Evolutionary conservation across 495 filamentous ascomycete genomes (phyloP).

Genomic region (Podospora conica): DNA sequence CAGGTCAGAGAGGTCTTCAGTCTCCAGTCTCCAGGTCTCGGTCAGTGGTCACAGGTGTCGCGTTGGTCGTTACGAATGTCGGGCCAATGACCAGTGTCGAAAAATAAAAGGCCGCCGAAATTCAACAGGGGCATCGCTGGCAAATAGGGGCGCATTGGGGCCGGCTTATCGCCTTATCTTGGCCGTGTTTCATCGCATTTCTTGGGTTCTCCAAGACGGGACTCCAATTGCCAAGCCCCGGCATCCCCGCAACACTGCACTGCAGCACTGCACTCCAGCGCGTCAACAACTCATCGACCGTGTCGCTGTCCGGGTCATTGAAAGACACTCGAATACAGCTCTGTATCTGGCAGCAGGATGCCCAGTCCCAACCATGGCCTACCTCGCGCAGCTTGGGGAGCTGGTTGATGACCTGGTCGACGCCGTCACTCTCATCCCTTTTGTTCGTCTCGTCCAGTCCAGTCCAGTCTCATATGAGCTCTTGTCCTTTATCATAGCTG

Average conservation of each 20-base stretch:
- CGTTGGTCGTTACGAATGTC: neutral
- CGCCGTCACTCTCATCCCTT: constrained; percentile 30
- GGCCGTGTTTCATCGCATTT: neutral
- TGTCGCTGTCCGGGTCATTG: too few relatives aligned
- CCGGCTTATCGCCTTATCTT: neutral
- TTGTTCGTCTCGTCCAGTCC: constrained; percentile 7
- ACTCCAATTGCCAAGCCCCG: neutral
- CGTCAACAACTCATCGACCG: neutral
- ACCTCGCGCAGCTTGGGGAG: constrained; percentile 39
- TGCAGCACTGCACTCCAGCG: neutral
- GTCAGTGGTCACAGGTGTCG: too few relatives aligned
- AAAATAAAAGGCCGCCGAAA: neutral
- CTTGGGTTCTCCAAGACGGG: neutral
- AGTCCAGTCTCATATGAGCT: neutral
- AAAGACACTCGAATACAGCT: too few relatives aligned
- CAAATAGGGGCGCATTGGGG: neutral
- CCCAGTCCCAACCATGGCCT: constrained; percentile 38
- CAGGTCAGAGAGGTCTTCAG: neutral
- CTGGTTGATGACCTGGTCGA: constrained; percentile 52
- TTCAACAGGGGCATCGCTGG: neutral
- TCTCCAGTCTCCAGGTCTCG: too few relatives aligned
- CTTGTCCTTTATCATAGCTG: too few relatives aligned
- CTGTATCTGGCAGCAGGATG: constrained; percentile 10
- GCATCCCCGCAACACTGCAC: neutral
- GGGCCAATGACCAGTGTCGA: neutral